These are phyloP conservation scores for Talaromyces thailandensis DNA, from an alignment of 495 filamentous ascomycete species.

Conservation along the genomic window DNA sequence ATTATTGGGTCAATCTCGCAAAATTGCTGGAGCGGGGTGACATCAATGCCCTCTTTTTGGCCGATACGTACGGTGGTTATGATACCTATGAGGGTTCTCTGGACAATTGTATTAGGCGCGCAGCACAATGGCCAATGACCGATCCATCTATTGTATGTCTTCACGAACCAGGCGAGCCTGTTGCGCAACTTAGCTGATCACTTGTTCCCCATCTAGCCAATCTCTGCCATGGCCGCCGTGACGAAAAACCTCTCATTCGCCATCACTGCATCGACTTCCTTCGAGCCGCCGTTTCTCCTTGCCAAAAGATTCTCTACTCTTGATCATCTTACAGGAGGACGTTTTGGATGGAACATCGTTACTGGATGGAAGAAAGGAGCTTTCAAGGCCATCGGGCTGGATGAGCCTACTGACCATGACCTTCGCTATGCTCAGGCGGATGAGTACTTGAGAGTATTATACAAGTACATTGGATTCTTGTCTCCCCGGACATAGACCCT, in stretches of 20 bases:
- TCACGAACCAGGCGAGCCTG: not conserved
- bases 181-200: not conserved
- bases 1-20: conserved; percentile 53
- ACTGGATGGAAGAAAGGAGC: conserved; percentile 52
- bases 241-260: conserved; percentile 39
- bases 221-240: conserved; percentile 40
- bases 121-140: conserved; percentile 51
- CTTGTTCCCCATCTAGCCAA: conserved; percentile 15
- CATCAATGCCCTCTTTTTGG: conserved; percentile 52
- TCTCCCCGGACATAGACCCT: not conserved
- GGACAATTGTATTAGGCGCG: conserved; percentile 39
- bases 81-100: conserved; percentile 50
- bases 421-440: conserved; percentile 52
- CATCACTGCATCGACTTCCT: conserved; percentile 46
- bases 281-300: conserved; percentile 48
- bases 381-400: conserved; percentile 48
- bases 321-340: conserved; percentile 52
- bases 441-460: conserved; percentile 50
- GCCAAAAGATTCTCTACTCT: conserved; percentile 53
- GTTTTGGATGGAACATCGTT: conserved; percentile 59
- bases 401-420: conserved; percentile 50
- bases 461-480: conserved; percentile 26
- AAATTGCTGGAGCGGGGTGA: conserved; percentile 49
- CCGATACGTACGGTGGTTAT: conserved; percentile 50
- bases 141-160: conserved; percentile 44